Evolutionary conservation across 2,329 filamentous ascomycete genomes (phyloP).

Genomic region (Neurospora crassa): DNA sequence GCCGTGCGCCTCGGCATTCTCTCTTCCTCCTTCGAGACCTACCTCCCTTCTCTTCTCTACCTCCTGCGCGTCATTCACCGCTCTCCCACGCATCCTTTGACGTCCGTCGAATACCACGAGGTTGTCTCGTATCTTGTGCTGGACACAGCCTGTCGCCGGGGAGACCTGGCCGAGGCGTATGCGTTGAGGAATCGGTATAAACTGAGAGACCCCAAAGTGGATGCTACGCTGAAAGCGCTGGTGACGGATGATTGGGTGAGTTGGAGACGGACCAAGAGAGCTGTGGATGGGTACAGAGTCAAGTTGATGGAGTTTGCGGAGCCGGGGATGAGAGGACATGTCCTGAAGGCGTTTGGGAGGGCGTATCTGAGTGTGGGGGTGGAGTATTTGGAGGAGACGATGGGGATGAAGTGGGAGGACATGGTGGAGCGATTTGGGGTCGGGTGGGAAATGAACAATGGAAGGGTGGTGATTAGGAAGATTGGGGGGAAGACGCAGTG

Average conservation of each 20-base stretch:
- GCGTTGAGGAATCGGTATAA: slow-evolving; percentile 50
- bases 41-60: slow-evolving; percentile 77
- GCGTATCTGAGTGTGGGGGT: slow-evolving; percentile 68
- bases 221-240: slow-evolving; percentile 58
- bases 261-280: slow-evolving; percentile 62
- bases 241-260: slow-evolving; percentile 73
- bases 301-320: slow-evolving; percentile 76
- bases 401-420: slow-evolving; percentile 62
- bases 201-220: slow-evolving; percentile 58
- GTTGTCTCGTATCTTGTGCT: slow-evolving; percentile 74
- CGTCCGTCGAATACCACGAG: slow-evolving; percentile 64
- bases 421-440: slow-evolving; percentile 61
- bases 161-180: slow-evolving; percentile 65
- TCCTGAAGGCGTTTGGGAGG: slow-evolving; percentile 77
- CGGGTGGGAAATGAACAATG: slow-evolving; percentile 72
- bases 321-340: slow-evolving; percentile 61
- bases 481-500: slow-evolving; percentile 29
- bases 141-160: slow-evolving; percentile 78
- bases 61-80: slow-evolving; percentile 65
- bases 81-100: slow-evolving; percentile 47
- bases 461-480: slow-evolving; percentile 65
- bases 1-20: slow-evolving; percentile 78
- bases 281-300: slow-evolving; percentile 71
- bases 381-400: slow-evolving; percentile 57
- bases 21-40: slow-evolving; percentile 74